phyloP scores from a whole-genome alignment of 1,284 basidiomycete species.

The Papiliotrema terrestris region DNA sequence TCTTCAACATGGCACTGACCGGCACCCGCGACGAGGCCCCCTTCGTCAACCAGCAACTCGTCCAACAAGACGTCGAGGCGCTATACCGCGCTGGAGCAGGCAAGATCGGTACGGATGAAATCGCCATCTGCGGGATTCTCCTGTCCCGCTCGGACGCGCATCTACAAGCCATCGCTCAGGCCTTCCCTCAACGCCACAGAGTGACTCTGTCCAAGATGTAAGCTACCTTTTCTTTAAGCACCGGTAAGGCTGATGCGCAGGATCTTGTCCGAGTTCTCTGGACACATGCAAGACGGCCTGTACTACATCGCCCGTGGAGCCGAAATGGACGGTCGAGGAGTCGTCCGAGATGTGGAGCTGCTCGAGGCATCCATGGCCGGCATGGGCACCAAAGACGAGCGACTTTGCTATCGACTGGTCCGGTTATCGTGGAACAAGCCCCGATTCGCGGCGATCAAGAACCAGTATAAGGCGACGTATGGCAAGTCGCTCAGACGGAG shows the following conservation, averaged over 20 bases:
- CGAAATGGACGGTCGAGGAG: conserved; percentile 45
- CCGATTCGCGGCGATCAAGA: conserved; percentile 46
- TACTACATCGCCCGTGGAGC: conserved; percentile 40
- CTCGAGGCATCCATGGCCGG: conserved; percentile 46
- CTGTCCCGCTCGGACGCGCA: conserved; percentile 45
- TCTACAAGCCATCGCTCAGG: conserved; percentile 42
- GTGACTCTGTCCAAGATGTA: conserved; percentile 36
- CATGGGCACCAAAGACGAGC: conserved; percentile 50
- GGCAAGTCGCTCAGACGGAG: conserved; percentile 29
- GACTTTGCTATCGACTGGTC: conserved; percentile 46
- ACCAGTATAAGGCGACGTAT: conserved; percentile 40
- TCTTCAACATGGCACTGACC: conserved; percentile 48
- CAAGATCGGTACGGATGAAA: conserved; percentile 50
- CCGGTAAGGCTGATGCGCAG: conserved; percentile 11
- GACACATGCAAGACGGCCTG: conserved; percentile 48
- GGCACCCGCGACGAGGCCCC: conserved; percentile 46
- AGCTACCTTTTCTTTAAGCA: conserved; percentile 9
- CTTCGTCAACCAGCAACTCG: conserved; percentile 42
- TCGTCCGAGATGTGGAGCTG: conserved; percentile 41
- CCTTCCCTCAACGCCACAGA: conserved; percentile 40
- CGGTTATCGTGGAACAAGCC: conserved; percentile 47
- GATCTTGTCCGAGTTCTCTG: conserved; percentile 48
- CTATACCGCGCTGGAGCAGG: conserved; percentile 47
- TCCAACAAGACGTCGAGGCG: conserved; percentile 46
- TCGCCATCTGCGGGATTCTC: conserved; percentile 48